Base-by-base conservation (phyloP, 257 asterid species). In the Anisodus acutangulus region DNA sequence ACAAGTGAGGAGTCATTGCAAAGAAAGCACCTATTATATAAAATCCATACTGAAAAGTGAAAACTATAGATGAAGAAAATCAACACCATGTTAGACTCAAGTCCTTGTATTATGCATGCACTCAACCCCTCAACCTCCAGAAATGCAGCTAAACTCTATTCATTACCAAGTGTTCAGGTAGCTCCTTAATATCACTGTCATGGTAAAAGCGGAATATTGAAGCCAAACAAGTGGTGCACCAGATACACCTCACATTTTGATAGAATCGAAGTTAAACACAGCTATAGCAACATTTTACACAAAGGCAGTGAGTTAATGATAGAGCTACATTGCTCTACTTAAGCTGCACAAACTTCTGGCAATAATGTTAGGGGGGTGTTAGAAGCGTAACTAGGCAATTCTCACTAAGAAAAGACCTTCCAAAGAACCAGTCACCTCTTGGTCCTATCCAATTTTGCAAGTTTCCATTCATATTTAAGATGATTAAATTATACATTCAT, bases 261-360 rank as follows among this genome's bases (percentile, higher is more conserved):
- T 49, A 49, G 54, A 49, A 49, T 0, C 11, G 3, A 62, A 62
- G 37, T 62, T n/a, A 62, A 62, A 62, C 12, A 3, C 35, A 8
- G 68, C 37, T 19, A 59, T 17, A 5, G 26, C 9, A 17, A 59
- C 64, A 59, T 59, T 57, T 59, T 19, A 59, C 64, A 59, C n/a
- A 57, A 57, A 16, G 62, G 8, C 8, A 51, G 81, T 13, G 81
- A 51, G 47, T 51, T 26, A 11, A 47, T 49, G 81, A 74, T 4
- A 49, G 37, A 74, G 60, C 43, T 49, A 49, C 19, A 49, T 3
- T 19, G 17, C 80, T 49, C 80, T 74, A 49, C 19, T 47, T 49
- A 55, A 74, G 45, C 80, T 74, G 17, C 62, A 74, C 41, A 49
- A 51, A 19, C 59, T 72, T 72, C 80, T 47, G 47, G 59, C 62